A percentile compares a stretch with the other conserved stretches of the same genome.
Evolutionary conservation across 306 rosid genomes (phyloP).

Genomic region (Echinosophora koreensis): DNA sequence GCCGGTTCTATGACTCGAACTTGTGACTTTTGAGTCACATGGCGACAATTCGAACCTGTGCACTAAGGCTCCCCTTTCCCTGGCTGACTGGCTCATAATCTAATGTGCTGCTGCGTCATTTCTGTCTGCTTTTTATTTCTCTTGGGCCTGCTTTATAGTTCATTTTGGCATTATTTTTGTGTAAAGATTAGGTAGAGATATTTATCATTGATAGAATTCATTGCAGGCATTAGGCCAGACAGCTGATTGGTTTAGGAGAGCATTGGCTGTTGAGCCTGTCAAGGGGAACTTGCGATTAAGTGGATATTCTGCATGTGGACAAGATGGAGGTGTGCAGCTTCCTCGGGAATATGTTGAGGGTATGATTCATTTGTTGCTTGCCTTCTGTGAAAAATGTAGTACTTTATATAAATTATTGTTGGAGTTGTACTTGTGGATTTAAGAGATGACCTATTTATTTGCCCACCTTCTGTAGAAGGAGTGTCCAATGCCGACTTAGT

Average conservation of each 20-base stretch:
- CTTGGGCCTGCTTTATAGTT: neutral
- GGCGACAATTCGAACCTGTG: neutral
- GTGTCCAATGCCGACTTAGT: slow-evolving; percentile 90
- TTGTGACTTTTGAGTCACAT: slow-evolving; percentile 4
- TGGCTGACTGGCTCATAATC: neutral
- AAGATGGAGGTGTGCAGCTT: slow-evolving; percentile 99
- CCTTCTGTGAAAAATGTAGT: slow-evolving; percentile 21
- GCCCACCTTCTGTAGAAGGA: slow-evolving; percentile 69
- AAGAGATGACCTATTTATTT: slow-evolving; percentile 27
- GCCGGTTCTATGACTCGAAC: slow-evolving; percentile 4
- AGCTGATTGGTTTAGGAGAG: slow-evolving; percentile 94
- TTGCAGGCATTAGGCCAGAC: slow-evolving; percentile 95
- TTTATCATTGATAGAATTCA: slow-evolving; percentile 44
- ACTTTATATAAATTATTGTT: slow-evolving; percentile 23
- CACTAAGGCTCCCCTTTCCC: neutral
- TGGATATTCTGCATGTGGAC: slow-evolving; percentile 99
- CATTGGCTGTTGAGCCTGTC: slow-evolving; percentile 95
- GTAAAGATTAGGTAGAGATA: slow-evolving; percentile 25
- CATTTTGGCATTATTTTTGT: neutral
- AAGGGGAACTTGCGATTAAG: slow-evolving; percentile 93
- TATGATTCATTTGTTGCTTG: slow-evolving; percentile 45
- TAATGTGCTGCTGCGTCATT: slow-evolving; percentile 28
- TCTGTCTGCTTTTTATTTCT: slow-evolving; percentile 21
- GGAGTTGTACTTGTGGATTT: slow-evolving; percentile 29
- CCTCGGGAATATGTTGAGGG: slow-evolving; percentile 95